Evolutionary conservation across 352 stramenopile species (phyloP), one percentile per base, ranked within the genome.

Genomic region (Pythium aquatile): DNA sequence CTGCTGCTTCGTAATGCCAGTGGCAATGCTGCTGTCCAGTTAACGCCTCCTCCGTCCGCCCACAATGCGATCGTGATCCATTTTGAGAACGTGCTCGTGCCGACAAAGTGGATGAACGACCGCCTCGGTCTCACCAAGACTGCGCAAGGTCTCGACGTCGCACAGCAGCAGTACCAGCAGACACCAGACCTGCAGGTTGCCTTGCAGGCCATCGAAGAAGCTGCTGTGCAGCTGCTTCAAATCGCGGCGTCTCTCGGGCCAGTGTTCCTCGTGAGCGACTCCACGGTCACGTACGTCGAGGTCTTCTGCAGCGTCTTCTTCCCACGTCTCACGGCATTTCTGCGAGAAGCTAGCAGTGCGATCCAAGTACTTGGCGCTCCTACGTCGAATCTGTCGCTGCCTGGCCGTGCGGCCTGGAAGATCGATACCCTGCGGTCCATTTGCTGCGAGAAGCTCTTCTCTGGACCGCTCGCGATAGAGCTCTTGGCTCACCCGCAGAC

Each of bases 291-390:
- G 1, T 65, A 64, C 24, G 42, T 61, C 29, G 63, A 69, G 39
- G 55, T 64, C 24, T 61, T 69, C n/a, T 69, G 63, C 57, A 64
- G 57, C 56, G 52, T 65, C 11, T 61, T 69, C 24, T 69, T 69
- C 51, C 63, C 63, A 17, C 47, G 53, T 5, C 42, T 69, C 37
- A 61, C 63, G 37, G 39, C 63, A 40, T 32, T 65, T 29, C 47
- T 69, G 7, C 63, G 57, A 16, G 57, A 61, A 32, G 56, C 56
- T 4, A 65, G 39, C 20, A 30, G 40, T 24, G 42, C 35, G 33
- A 40, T 69, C 48, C 63, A 69, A n/a, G 49, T 69, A 14, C 48
- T 65, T 14, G 63, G 48, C 10, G 48, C 63, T 9, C 40, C 47
- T 6, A 53, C 46, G 17, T 37, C 55, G 0, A 56, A 7, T 14